A percentile compares a stretch with the other conserved stretches of the same genome.
phyloP scores from a whole-genome alignment of 257 asterid genomes.

The Anisodus tanguticus region DNA sequence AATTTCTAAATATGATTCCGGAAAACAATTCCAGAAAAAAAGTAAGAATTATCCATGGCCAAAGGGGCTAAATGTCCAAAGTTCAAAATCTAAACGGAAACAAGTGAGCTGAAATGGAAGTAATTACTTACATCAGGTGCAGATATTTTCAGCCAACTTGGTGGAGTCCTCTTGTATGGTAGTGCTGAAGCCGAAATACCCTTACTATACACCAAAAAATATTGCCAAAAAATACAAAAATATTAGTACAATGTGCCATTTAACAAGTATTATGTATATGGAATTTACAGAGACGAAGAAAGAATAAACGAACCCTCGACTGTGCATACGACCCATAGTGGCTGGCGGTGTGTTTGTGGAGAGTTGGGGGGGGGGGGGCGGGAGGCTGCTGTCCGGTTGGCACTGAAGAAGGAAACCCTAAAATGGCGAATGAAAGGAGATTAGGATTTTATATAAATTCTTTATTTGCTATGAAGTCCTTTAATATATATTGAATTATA shows the following conservation, averaged over 20 bases:
- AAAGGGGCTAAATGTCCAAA: not conserved
- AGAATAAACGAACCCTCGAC: conserved; percentile 53
- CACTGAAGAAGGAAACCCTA: conserved; percentile 23
- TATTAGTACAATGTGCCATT: not conserved
- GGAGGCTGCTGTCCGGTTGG: not conserved
- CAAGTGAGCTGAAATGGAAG: not conserved
- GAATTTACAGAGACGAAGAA: not conserved
- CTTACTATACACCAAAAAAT: conserved; percentile 48
- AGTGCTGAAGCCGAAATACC: conserved; percentile 78
- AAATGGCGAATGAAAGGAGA: not conserved
- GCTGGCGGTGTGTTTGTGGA: conserved; percentile 35
- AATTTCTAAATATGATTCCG: too few species aligned
- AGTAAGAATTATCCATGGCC: too few species aligned
- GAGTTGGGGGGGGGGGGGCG: not conserved
- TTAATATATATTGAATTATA: not conserved
- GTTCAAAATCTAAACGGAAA: not conserved
- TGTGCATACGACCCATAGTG: conserved; percentile 83
- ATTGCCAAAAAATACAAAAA: conserved; percentile 4
- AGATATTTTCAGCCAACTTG: conserved; percentile 69
- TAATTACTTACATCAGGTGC: conserved; percentile 50
- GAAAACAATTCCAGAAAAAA: too few species aligned
- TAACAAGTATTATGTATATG: not conserved
- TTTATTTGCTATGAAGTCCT: conserved; percentile 23
- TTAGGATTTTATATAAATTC: not conserved
- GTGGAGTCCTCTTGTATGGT: conserved; percentile 40